Percentiles rank a stretch among this genome's conserved stretches.
Conservation (phyloP, 768 basidiomycete genomes). For the Tulasnella sp. region DNA sequence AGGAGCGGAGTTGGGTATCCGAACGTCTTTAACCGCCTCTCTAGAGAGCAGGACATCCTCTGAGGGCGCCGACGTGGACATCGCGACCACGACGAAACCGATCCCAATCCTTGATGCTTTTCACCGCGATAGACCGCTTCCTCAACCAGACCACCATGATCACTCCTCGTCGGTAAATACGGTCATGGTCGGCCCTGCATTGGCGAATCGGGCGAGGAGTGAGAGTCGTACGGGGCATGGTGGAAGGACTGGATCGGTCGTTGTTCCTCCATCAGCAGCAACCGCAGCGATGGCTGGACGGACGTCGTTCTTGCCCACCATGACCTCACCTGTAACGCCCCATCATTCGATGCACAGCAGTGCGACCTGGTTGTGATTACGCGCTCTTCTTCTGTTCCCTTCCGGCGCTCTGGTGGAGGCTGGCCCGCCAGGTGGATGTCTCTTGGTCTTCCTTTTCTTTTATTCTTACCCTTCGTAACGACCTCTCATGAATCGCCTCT, state of each 20-base stretch:
- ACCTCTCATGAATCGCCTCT: too few relatives aligned
- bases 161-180: neutral
- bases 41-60: neutral
- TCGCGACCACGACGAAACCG: neutral
- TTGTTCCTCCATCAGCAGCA: neutral
- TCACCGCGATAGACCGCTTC: neutral
- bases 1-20: neutral
- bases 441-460: too few relatives aligned
- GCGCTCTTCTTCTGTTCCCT: too few relatives aligned
- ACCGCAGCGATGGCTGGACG: neutral
- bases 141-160: neutral
- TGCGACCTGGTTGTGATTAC: neutral
- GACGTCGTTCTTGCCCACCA: neutral
- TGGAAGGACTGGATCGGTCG: neutral
- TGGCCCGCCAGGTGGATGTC: too few relatives aligned
- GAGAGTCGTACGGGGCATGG: neutral
- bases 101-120: neutral
- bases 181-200: neutral
- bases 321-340: constrained; percentile 4
- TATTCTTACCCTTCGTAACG: too few relatives aligned
- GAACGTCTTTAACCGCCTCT: neutral
- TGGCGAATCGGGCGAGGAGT: neutral
- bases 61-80: neutral
- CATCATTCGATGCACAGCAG: neutral
- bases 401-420: too few relatives aligned